Conservation (phyloP, 768 basidiomycete species). For the Boletellus emodensis region DNA sequence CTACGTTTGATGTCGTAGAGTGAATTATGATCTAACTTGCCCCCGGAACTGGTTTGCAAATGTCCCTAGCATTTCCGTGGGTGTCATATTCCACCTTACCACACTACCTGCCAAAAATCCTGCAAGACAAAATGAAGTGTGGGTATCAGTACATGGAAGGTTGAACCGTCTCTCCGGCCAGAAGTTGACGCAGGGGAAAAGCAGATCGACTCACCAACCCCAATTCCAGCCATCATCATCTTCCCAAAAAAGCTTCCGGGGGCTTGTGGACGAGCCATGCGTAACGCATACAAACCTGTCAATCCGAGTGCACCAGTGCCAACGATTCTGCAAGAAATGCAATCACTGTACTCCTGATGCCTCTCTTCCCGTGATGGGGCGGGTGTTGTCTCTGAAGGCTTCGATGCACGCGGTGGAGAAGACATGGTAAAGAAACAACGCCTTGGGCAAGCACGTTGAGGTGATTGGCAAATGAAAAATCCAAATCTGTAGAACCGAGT, state of each 20-base stretch:
- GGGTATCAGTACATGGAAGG: no score
- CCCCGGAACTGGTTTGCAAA: slow-evolving; percentile 10
- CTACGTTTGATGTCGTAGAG: background rate
- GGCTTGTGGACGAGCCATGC: slow-evolving; percentile 57
- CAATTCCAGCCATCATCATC: slow-evolving; percentile 56
- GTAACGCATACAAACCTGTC: slow-evolving; percentile 65
- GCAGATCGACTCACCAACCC: slow-evolving; percentile 45
- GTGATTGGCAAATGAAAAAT: background rate
- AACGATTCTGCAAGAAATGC: slow-evolving; percentile 65
- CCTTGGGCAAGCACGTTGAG: background rate
- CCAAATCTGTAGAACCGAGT: background rate
- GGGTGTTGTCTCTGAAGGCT: background rate
- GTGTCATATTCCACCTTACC: slow-evolving; percentile 29
- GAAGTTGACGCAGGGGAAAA: background rate
- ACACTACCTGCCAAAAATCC: slow-evolving; percentile 30
- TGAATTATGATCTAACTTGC: slow-evolving; percentile 3
- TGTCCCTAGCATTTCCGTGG: slow-evolving; percentile 20
- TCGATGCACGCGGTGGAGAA: slow-evolving; percentile 13
- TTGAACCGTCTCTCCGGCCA: no score
- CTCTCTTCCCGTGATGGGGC: slow-evolving; percentile 5
- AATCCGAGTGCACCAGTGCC: slow-evolving; percentile 61
- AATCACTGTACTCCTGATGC: slow-evolving; percentile 42
- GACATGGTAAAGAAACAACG: slow-evolving; percentile 11
- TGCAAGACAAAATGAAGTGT: background rate
- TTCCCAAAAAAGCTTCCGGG: slow-evolving; percentile 62